Conservation (phyloP, 768 basidiomycete species). For the Termitomyces sp. region DNA sequence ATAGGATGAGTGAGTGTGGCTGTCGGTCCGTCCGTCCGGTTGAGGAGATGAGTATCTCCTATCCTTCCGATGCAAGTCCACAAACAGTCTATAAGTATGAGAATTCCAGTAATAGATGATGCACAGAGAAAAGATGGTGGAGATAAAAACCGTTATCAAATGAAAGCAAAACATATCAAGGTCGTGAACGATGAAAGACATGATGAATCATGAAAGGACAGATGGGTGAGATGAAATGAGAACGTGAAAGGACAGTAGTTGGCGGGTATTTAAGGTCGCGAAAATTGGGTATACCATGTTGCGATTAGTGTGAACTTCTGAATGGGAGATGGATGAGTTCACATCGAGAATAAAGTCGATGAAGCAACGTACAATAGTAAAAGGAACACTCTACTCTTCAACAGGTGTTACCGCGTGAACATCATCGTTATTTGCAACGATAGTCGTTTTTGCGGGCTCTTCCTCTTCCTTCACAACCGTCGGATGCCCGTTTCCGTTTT, state of each 20-base stretch:
- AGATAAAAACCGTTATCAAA: neutral
- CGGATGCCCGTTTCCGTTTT: neutral
- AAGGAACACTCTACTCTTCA: neutral
- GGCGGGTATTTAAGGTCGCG: slow-evolving; percentile 8
- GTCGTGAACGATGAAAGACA: slow-evolving; percentile 1
- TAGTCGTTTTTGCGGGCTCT: neutral
- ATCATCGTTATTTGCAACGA: neutral
- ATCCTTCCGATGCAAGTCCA: neutral
- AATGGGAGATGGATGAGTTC: neutral
- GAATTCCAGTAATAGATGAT: neutral
- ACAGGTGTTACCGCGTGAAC: neutral
- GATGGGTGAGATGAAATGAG: neutral
- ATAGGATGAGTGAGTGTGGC: slow-evolving; percentile 8
- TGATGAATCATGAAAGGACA: neutral
- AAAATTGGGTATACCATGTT: slow-evolving; percentile 1
- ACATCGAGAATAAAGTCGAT: no score
- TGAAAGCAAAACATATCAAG: neutral
- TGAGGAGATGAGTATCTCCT: neutral
- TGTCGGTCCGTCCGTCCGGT: neutral
- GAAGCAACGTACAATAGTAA: neutral
- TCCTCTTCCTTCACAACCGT: neutral
- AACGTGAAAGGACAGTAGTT: neutral
- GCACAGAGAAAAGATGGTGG: neutral
- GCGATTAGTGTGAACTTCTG: neutral
- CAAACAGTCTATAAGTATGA: neutral